A percentile compares a stretch with the other conserved stretches of the same genome.
Evolutionary conservation across 2,329 filamentous ascomycete species (phyloP).

Genomic region (Boeremia lycopersici): DNA sequence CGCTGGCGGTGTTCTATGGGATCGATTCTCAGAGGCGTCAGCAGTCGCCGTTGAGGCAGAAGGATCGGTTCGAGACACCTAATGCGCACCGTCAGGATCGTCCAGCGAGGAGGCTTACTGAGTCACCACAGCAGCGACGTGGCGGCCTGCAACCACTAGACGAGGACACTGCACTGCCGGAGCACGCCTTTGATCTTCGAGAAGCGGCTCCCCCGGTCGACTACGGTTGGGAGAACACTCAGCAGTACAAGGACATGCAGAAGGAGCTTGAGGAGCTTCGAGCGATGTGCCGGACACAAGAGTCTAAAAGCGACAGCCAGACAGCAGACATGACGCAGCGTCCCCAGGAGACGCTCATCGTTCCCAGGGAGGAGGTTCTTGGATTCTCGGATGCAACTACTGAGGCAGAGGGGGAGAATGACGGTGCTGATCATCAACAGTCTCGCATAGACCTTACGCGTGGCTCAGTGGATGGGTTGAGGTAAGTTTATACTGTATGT

Average conservation of each 20-base stretch:
- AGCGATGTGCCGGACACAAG: conserved; percentile 11
- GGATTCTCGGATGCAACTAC: conserved; percentile 12
- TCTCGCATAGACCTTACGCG: neutral
- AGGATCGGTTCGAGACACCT: neutral
- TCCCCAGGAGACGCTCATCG: neutral
- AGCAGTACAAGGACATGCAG: conserved; percentile 13
- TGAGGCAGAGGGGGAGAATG: neutral
- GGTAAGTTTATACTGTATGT: neutral
- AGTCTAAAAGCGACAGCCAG: neutral
- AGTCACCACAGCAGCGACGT: neutral
- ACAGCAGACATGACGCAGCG: conserved; percentile 4
- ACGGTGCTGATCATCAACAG: neutral
- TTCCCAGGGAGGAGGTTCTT: neutral
- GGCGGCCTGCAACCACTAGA: neutral
- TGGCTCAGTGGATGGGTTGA: neutral
- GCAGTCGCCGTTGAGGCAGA: neutral
- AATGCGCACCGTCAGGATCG: neutral
- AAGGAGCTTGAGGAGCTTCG: conserved; percentile 6
- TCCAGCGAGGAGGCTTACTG: no score
- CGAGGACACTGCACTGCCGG: neutral
- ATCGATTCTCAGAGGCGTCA: neutral
- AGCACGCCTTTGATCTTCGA: conserved; percentile 6
- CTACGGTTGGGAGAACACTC: conserved; percentile 9
- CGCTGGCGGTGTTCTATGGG: conserved; percentile 6
- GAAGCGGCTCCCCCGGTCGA: neutral